These are phyloP conservation scores for Arthromyces matolae DNA, from an alignment of 768 basidiomycete genomes.

Conservation along the genomic window DNA sequence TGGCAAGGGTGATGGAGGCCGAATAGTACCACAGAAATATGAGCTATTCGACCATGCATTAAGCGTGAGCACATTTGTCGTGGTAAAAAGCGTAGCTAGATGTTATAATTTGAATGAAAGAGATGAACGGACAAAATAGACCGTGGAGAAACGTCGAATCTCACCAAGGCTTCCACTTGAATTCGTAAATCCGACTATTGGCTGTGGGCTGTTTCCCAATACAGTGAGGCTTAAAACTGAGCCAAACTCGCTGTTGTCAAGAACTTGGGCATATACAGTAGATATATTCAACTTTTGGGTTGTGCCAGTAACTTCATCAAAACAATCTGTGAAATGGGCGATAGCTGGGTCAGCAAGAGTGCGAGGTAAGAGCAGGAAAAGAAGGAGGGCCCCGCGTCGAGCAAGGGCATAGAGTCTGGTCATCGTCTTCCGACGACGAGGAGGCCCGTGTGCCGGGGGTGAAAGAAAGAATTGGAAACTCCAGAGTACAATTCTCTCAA, in stretches of 20 bases:
- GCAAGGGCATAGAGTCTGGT: constrained; percentile 12
- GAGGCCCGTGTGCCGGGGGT: too few species aligned
- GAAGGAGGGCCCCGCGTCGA: constrained; percentile 18
- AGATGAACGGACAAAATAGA: constrained; percentile 13
- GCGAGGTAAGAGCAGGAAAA: constrained; percentile 23
- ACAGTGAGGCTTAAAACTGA: constrained; percentile 67
- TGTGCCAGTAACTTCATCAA: constrained; percentile 37
- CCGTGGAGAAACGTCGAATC: constrained; percentile 26
- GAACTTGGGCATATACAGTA: constrained; percentile 70
- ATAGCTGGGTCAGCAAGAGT: constrained; percentile 54
- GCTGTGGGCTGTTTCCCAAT: constrained; percentile 57
- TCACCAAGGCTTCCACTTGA: constrained; percentile 63
- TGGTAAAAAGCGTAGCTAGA: constrained; percentile 82
- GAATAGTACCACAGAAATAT: constrained; percentile 75
- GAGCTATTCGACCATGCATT: constrained; percentile 65
- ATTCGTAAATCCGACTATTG: constrained; percentile 59
- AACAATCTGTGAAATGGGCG: constrained; percentile 68
- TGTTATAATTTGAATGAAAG: constrained; percentile 4
- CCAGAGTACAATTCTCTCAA: constrained; percentile 7
- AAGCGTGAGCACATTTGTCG: constrained; percentile 77
- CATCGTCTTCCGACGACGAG: constrained; percentile 25
- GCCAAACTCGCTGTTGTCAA: constrained; percentile 38
- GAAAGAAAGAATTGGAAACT: too few species aligned
- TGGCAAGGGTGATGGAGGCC: constrained; percentile 72
- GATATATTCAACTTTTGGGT: constrained; percentile 61